Conservation (phyloP, 140 eudicot species). For the Oenanthe javanica region DNA sequence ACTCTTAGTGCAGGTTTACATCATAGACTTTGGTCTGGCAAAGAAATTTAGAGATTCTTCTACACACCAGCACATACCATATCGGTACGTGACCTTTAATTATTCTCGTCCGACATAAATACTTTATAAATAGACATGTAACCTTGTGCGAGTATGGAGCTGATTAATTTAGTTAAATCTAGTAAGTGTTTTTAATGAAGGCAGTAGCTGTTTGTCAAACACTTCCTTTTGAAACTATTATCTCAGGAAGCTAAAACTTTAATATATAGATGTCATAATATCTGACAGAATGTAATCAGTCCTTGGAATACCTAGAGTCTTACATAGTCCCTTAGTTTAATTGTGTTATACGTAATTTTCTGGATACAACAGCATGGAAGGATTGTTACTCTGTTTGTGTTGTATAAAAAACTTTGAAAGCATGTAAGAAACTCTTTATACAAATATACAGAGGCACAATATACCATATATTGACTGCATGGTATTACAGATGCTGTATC, state of each 20-base stretch:
- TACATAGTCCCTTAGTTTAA: neutral
- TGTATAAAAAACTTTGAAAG: neutral
- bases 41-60: constrained; percentile 64
- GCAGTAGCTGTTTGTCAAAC: neutral
- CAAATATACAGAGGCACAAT: neutral
- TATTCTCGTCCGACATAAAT: neutral
- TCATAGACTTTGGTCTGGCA: constrained; percentile 73
- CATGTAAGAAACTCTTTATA: neutral
- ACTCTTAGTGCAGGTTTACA: constrained; percentile 46
- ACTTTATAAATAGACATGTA: neutral
- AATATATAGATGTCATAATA: neutral
- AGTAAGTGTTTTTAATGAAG: neutral
- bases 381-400: neutral
- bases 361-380: neutral
- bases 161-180: neutral
- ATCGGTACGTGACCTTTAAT: constrained; percentile 32
- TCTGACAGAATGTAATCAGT: neutral
- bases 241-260: neutral
- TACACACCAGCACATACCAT: constrained; percentile 76
- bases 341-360: neutral
- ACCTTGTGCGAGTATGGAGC: neutral
- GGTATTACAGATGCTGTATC: neutral
- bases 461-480: too few species aligned
- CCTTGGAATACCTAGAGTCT: neutral
- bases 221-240: neutral